These are phyloP conservation scores for Bassia scoparia DNA, from an alignment of 148 eudicot genomes.

Conservation along the genomic window DNA sequence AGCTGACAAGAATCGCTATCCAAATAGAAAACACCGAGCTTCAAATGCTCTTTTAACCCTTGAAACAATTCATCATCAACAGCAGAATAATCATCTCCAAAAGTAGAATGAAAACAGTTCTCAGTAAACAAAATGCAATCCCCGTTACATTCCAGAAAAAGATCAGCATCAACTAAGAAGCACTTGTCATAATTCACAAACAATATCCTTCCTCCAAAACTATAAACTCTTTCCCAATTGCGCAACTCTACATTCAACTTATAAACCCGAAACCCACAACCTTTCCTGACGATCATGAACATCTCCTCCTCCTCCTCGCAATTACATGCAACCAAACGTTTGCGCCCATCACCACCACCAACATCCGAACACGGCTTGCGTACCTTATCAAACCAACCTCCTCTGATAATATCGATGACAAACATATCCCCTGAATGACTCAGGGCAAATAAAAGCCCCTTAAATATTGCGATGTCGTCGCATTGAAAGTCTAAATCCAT, in stretches of 20 bases:
- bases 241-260: not conserved
- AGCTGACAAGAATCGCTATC: not conserved
- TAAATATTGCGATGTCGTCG: too few relatives aligned
- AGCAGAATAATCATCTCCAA: too few relatives aligned
- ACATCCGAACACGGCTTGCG: too few relatives aligned
- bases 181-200: slow-evolving; percentile 15
- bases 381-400: too few relatives aligned
- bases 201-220: not conserved
- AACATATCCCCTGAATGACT: too few relatives aligned
- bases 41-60: not conserved
- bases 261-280: not conserved
- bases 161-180: not conserved
- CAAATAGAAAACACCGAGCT: not conserved
- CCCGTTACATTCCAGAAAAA: not conserved
- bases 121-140: slow-evolving; percentile 1
- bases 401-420: too few relatives aligned
- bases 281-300: too few relatives aligned
- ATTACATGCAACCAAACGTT: too few relatives aligned
- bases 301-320: too few relatives aligned
- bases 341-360: too few relatives aligned
- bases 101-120: not conserved
- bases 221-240: not conserved
- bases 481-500: too few relatives aligned
- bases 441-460: too few relatives aligned
- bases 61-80: slow-evolving; percentile 7